Evolutionary conservation across 176 grass and related monocot genomes (phyloP).

Genomic region (Musa schizocarpa): DNA sequence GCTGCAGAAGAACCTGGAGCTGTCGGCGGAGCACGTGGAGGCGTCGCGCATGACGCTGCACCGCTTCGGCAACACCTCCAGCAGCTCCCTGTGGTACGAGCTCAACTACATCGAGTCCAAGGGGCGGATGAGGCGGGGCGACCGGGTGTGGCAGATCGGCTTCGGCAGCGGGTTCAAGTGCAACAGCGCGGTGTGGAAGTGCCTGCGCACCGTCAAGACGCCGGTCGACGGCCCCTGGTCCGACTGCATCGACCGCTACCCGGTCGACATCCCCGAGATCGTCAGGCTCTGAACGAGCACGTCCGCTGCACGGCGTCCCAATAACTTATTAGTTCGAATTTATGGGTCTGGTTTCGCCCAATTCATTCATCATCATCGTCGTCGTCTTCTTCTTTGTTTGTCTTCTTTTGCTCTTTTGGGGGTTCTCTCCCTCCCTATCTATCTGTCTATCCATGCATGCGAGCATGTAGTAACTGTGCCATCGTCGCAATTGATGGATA

Average conservation of each 20-base stretch:
- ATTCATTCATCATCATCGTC: too few species aligned
- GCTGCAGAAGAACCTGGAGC: constrained; percentile 67
- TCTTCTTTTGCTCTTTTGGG: too few species aligned
- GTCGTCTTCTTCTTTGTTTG: too few species aligned
- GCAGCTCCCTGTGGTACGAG: constrained; percentile 96
- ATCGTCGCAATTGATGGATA: too few species aligned
- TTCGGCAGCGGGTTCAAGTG: constrained; percentile 93
- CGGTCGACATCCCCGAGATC: constrained; percentile 11
- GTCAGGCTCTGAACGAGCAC: background rate
- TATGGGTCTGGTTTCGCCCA: too few species aligned
- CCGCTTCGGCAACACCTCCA: constrained; percentile 88
- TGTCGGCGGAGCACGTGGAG: constrained; percentile 69
- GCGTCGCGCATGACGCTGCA: constrained; percentile 89
- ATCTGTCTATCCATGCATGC: too few species aligned
- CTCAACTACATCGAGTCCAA: constrained; percentile 85
- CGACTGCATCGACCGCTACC: constrained; percentile 13
- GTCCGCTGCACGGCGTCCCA: too few species aligned
- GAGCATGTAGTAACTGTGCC: too few species aligned
- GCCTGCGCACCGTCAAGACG: constrained; percentile 23
- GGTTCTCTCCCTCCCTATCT: too few species aligned
- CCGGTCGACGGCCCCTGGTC: constrained; percentile 12
- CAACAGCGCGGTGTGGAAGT: constrained; percentile 87
- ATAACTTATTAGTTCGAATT: too few species aligned
- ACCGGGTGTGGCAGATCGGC: constrained; percentile 78
- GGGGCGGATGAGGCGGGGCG: constrained; percentile 38